phyloP scores from a whole-genome alignment of 371 early-diverging fungal genomes.

The Apophysomyces trapeziformis region DNA sequence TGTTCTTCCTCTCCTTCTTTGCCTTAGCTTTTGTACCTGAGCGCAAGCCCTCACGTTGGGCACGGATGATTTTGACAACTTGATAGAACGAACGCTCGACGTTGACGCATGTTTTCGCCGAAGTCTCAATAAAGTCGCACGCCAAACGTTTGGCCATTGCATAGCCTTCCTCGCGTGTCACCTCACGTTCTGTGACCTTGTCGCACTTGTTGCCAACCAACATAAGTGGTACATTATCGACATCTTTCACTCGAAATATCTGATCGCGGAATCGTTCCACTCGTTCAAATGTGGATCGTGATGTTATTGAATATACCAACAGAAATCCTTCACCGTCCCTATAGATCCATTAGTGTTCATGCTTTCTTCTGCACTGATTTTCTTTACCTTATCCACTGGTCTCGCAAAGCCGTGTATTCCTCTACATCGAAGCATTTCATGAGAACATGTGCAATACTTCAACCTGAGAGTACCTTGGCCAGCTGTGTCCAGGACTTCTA shows the following conservation, averaged over 20 bases:
- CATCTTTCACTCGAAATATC: constrained; percentile 82
- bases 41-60: constrained; percentile 45
- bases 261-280: constrained; percentile 80
- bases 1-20: constrained; percentile 42
- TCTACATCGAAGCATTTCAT: constrained; percentile 37
- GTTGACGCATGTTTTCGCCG: constrained; percentile 84
- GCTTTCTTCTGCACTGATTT: neutral
- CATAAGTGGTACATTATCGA: constrained; percentile 79
- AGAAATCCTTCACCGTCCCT: constrained; percentile 91
- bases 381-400: constrained; percentile 86
- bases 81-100: constrained; percentile 73
- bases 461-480: constrained; percentile 68
- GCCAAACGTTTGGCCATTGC: constrained; percentile 70
- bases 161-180: constrained; percentile 76
- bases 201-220: constrained; percentile 93
- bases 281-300: constrained; percentile 81
- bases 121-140: constrained; percentile 81
- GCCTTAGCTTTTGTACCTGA: constrained; percentile 28
- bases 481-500: constrained; percentile 94
- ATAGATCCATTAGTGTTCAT: neutral
- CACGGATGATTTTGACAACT: constrained; percentile 63
- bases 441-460: neutral
- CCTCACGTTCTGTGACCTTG: constrained; percentile 73
- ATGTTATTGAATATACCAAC: constrained; percentile 86
- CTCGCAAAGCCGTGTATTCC: constrained; percentile 86